Evolutionary conservation across 2,329 filamentous ascomycete genomes (phyloP).

Genomic region (Fusarium torreyae): DNA sequence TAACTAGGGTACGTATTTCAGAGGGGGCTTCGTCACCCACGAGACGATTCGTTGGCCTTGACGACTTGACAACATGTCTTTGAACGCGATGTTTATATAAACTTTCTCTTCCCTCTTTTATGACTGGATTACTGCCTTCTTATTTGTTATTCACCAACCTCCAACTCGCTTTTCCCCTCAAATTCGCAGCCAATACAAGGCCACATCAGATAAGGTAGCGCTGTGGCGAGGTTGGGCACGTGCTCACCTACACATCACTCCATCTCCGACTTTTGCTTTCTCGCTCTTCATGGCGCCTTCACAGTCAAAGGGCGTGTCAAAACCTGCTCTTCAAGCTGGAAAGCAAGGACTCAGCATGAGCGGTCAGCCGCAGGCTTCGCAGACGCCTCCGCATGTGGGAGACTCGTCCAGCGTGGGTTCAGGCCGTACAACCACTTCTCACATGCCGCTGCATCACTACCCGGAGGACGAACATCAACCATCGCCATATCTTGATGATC

Average conservation of each 20-base stretch:
- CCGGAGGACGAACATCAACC: conserved; percentile 34
- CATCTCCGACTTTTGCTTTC: conserved; percentile 16
- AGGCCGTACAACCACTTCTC: conserved; percentile 34
- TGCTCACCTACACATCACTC: conserved; percentile 22
- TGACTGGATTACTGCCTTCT: not conserved
- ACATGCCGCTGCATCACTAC: conserved; percentile 41
- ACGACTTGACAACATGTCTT: conserved; percentile 36
- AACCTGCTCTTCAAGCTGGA: not conserved
- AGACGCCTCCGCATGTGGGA: conserved; percentile 26
- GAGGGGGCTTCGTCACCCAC: conserved; percentile 23
- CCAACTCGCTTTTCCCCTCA: not conserved
- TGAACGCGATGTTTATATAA: not conserved
- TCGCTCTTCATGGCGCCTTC: conserved; percentile 2
- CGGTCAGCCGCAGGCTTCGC: conserved; percentile 17
- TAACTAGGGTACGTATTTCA: conserved; percentile 35
- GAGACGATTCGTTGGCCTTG: conserved; percentile 35
- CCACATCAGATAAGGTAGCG: conserved; percentile 14
- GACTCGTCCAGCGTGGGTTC: conserved; percentile 35
- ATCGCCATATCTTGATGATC: conserved; percentile 31
- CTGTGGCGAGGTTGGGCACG: conserved; percentile 43
- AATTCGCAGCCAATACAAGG: conserved; percentile 26
- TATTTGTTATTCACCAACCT: not conserved
- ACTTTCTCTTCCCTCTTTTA: not conserved
- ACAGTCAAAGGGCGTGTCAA: conserved; percentile 16
- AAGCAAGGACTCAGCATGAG: conserved; percentile 22